These are phyloP conservation scores for Sugiyamaella paludigena DNA, from an alignment of 1,139 yeast genomes.

Conservation along the genomic window DNA sequence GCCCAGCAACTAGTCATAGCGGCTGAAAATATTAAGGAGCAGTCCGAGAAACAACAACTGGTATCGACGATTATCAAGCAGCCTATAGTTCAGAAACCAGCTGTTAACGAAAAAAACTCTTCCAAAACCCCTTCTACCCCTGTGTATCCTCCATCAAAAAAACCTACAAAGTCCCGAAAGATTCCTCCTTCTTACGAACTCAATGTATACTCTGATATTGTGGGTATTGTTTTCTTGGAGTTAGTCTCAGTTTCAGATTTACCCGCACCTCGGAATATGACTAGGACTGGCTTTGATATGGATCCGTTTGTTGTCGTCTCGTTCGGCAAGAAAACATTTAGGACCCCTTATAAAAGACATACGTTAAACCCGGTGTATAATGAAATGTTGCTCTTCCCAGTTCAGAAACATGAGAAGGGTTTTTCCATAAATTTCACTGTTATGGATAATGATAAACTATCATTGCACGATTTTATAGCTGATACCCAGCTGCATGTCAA, in stretches of 20 bases:
- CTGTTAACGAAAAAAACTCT: not conserved
- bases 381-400: constrained; percentile 77
- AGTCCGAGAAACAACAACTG: not conserved
- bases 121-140: too few species aligned
- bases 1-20: too few species aligned
- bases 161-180: too few species aligned
- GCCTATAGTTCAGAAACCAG: constrained; percentile 1
- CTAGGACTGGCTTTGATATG: constrained; percentile 83
- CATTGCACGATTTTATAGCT: constrained; percentile 83
- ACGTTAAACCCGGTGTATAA: constrained; percentile 79
- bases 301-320: constrained; percentile 94
- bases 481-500: constrained; percentile 52
- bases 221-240: constrained; percentile 76
- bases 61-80: not conserved
- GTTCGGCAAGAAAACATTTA: constrained; percentile 82
- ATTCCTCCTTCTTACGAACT: constrained; percentile 30
- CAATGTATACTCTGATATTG: constrained; percentile 45
- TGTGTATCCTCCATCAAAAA: too few species aligned
- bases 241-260: constrained; percentile 62
- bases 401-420: constrained; percentile 60
- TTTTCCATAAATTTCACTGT: constrained; percentile 69
- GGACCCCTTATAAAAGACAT: constrained; percentile 85
- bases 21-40: not conserved
- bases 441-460: constrained; percentile 78
- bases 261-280: constrained; percentile 39